A percentile compares a stretch with the other conserved stretches of the same genome.
phyloP scores from a whole-genome alignment of 129 eudicot genomes.

The Heracleum sosnowskyi region DNA sequence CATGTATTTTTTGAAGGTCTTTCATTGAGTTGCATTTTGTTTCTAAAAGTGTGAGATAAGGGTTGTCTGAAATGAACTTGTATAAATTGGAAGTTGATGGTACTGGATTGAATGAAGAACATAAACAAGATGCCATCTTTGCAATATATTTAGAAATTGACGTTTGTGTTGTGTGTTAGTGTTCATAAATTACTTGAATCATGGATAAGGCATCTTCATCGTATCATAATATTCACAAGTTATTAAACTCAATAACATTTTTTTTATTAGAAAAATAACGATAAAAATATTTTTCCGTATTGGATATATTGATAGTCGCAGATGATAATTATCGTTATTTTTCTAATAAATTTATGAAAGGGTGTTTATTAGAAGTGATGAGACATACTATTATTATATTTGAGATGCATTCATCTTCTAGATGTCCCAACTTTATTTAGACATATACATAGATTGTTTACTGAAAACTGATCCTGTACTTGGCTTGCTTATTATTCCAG shows the following conservation, averaged over 20 bases:
- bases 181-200: no score
- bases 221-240: no score
- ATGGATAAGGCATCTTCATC: no score
- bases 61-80: conserved; percentile 56
- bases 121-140: conserved; percentile 26
- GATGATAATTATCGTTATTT: no score
- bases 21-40: conserved; percentile 54
- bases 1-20: conserved; percentile 52
- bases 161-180: background rate
- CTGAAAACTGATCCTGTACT: conserved; percentile 2
- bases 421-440: no score
- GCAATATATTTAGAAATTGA: background rate
- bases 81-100: conserved; percentile 30
- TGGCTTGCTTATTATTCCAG: conserved; percentile 15
- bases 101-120: conserved; percentile 38
- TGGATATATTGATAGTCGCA: no score
- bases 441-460: background rate
- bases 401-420: background rate
- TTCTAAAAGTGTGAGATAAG: conserved; percentile 51
- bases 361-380: no score
- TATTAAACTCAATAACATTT: no score
- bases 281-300: no score
- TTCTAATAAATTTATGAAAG: no score
- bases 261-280: no score
- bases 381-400: no score